phyloP scores from a whole-genome alignment of 2,329 filamentous ascomycete species.

The Exophiala aquamarina region DNA sequence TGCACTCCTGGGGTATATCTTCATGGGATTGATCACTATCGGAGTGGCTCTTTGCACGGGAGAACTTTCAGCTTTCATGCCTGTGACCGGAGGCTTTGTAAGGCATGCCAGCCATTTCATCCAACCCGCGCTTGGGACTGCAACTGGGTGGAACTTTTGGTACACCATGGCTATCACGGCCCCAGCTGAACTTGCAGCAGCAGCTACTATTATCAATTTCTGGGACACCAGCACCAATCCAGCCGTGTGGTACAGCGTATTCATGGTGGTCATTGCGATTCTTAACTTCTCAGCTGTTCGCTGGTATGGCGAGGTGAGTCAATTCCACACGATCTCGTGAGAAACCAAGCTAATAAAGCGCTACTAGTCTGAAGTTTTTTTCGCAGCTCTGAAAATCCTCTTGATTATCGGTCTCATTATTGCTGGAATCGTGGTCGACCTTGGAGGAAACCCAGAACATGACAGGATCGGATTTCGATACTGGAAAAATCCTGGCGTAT shows the following conservation, averaged over 20 bases:
- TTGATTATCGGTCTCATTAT: slow-evolving; percentile 72
- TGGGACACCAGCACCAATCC: slow-evolving; percentile 57
- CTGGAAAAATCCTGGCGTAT: slow-evolving; percentile 57
- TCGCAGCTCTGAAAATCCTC: slow-evolving; percentile 73
- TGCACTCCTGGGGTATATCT: slow-evolving; percentile 32
- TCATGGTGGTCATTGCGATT: slow-evolving; percentile 34
- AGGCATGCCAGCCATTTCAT: slow-evolving; percentile 43
- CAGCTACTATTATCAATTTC: slow-evolving; percentile 61
- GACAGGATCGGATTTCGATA: slow-evolving; percentile 66
- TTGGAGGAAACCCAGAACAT: slow-evolving; percentile 67
- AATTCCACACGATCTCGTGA: not conserved
- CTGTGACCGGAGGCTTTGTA: slow-evolving; percentile 27
- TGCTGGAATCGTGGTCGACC: slow-evolving; percentile 71
- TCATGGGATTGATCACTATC: slow-evolving; percentile 41
- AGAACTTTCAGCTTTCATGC: slow-evolving; percentile 48
- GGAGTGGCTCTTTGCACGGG: slow-evolving; percentile 39
- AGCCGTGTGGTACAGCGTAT: slow-evolving; percentile 39
- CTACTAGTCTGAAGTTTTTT: slow-evolving; percentile 67
- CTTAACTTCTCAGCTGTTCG: slow-evolving; percentile 5
- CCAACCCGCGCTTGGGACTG: slow-evolving; percentile 50
- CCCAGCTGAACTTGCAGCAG: slow-evolving; percentile 70
- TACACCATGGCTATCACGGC: slow-evolving; percentile 64
- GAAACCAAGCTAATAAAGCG: not conserved
- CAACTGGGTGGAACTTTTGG: slow-evolving; percentile 41
- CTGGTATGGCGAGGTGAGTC: slow-evolving; percentile 50